Conservation (phyloP, 2,329 filamentous ascomycete genomes). For the Alternaria incomplexa region DNA sequence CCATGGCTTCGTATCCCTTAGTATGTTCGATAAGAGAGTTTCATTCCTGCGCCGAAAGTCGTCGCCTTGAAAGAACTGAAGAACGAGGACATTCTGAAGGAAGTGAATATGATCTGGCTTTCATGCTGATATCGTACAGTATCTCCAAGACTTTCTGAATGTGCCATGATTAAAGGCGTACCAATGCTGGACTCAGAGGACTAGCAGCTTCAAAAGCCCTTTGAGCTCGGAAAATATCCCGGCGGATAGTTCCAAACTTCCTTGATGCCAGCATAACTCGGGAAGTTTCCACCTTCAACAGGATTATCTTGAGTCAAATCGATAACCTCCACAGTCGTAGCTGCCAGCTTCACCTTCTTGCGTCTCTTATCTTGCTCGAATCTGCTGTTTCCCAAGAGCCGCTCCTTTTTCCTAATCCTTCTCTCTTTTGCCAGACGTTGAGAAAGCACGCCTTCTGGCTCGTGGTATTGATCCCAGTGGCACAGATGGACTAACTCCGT, state of each 20-base stretch:
- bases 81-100: neutral
- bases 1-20: neutral
- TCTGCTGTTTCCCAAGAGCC: neutral
- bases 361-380: neutral
- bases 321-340: neutral
- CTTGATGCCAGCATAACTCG: neutral
- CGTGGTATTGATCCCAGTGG: slow-evolving; percentile 9
- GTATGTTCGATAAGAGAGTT: neutral
- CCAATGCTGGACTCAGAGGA: neutral
- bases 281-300: neutral
- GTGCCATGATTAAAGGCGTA: neutral
- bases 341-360: slow-evolving; percentile 2
- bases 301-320: slow-evolving; percentile 1
- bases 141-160: neutral
- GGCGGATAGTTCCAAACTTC: neutral
- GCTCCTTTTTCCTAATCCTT: neutral
- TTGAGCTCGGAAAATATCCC: neutral
- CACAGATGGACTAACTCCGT: neutral
- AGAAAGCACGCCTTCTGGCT: slow-evolving; percentile 4
- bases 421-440: slow-evolving; percentile 1
- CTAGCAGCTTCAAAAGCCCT: neutral
- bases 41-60: neutral
- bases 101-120: neutral
- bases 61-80: neutral
- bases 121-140: neutral